These are phyloP conservation scores for Prunus dulcis DNA, from an alignment of 306 rosid species.

Conservation along the genomic window DNA sequence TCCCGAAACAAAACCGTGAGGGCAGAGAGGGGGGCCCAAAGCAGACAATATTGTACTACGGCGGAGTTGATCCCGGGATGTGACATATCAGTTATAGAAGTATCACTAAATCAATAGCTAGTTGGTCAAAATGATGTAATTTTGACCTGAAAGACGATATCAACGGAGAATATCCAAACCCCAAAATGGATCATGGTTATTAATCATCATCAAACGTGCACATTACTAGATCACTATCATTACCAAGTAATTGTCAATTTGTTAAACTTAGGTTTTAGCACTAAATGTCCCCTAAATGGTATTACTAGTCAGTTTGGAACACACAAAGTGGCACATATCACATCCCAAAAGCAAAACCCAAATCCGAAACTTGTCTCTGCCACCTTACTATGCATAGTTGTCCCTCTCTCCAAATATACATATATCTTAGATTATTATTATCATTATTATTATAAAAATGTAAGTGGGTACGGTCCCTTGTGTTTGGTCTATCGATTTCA, in stretches of 20 bases:
- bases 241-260: not conserved
- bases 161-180: not conserved
- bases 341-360: slow-evolving; percentile 27
- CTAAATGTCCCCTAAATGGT: slow-evolving; percentile 33
- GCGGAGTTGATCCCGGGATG: no score
- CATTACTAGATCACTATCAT: not conserved
- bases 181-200: not conserved
- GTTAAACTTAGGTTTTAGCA: not conserved
- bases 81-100: not conserved
- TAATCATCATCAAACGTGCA: not conserved
- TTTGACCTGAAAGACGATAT: not conserved
- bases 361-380: slow-evolving; percentile 24
- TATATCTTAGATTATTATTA: not conserved
- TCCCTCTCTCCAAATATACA: not conserved
- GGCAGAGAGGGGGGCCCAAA: no score
- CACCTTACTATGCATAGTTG: slow-evolving; percentile 6
- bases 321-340: slow-evolving; percentile 25
- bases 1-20: no score
- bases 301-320: slow-evolving; percentile 17
- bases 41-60: no score
- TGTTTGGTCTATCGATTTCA: slow-evolving; percentile 30
- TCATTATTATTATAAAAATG: not conserved
- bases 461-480: slow-evolving; percentile 26
- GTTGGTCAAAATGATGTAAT: not conserved
- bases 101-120: not conserved